Conservation (phyloP, 768 basidiomycete genomes). For the Lyophyllum semitale region DNA sequence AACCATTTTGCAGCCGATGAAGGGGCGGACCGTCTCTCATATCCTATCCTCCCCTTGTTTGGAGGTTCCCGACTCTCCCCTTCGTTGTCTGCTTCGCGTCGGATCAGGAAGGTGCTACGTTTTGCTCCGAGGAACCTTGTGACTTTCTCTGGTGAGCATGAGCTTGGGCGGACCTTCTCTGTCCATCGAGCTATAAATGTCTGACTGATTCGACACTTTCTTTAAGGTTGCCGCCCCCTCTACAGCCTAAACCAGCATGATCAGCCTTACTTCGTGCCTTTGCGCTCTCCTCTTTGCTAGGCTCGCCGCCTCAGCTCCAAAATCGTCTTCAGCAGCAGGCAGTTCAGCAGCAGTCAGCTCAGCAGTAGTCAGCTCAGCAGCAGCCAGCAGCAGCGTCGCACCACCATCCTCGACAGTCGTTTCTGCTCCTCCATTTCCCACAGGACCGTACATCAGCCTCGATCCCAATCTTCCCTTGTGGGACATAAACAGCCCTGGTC, state of each 20-base stretch:
- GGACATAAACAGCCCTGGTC: constrained; percentile 24
- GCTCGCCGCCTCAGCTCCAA: constrained; percentile 26
- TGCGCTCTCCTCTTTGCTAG: constrained; percentile 35
- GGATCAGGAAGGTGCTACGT: background rate
- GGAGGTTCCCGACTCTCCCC: background rate
- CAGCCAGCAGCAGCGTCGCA: constrained; percentile 19
- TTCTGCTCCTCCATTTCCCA: constrained; percentile 33
- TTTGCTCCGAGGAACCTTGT: background rate
- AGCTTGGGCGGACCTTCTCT: constrained; percentile 1
- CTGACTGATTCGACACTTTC: background rate
- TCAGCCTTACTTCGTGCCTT: constrained; percentile 35
- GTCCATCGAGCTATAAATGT: constrained; percentile 10
- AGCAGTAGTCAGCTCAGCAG: constrained; percentile 11
- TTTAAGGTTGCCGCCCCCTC: background rate
- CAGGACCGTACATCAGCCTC: constrained; percentile 40
- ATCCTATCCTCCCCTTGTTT: background rate
- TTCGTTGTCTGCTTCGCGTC: background rate
- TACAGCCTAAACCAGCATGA: constrained; percentile 30
- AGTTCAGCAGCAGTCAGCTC: constrained; percentile 19
- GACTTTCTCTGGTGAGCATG: background rate
- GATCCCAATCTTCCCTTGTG: constrained; percentile 49
- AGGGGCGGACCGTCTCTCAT: background rate
- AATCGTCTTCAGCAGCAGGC: constrained; percentile 20
- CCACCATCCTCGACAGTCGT: too few relatives aligned
- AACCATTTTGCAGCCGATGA: background rate